Percentiles rank a stretch among this genome's conserved stretches.
Conservation (phyloP, 163 green algal species). For the Scenedesmus sp. region DNA sequence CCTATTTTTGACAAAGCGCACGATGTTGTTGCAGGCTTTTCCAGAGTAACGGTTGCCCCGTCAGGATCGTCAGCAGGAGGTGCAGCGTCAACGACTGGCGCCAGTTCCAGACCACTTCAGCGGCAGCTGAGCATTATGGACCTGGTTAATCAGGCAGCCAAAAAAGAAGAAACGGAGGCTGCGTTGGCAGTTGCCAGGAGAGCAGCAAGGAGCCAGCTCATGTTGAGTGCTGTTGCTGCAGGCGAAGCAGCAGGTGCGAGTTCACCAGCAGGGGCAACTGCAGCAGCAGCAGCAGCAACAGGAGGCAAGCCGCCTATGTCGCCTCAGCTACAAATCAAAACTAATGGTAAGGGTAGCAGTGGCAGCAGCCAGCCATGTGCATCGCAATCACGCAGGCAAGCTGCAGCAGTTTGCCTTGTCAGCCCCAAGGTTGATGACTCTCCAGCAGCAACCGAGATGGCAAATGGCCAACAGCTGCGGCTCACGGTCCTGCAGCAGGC, state of each 20-base stretch:
- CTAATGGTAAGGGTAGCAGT: not conserved
- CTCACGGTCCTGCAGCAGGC: too few relatives aligned
- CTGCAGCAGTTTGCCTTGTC: not conserved
- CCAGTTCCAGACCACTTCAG: not conserved
- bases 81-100: conserved; percentile 3
- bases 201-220: conserved; percentile 20
- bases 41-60: not conserved
- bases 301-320: not conserved
- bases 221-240: not conserved
- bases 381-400: not conserved
- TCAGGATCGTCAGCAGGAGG: not conserved
- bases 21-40: not conserved
- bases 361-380: not conserved
- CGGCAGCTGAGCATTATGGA: conserved; percentile 26
- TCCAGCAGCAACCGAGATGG: not conserved
- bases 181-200: not conserved
- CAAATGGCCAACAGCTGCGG: not conserved
- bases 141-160: conserved; percentile 26
- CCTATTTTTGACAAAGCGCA: not conserved
- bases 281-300: conserved; percentile 17
- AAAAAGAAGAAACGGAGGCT: conserved; percentile 11
- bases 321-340: not conserved
- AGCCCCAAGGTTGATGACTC: not conserved
- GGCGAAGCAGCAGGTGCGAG: not conserved
- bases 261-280: not conserved